Conservation (phyloP, 257 asterid genomes). For the Agastache rugosa region DNA sequence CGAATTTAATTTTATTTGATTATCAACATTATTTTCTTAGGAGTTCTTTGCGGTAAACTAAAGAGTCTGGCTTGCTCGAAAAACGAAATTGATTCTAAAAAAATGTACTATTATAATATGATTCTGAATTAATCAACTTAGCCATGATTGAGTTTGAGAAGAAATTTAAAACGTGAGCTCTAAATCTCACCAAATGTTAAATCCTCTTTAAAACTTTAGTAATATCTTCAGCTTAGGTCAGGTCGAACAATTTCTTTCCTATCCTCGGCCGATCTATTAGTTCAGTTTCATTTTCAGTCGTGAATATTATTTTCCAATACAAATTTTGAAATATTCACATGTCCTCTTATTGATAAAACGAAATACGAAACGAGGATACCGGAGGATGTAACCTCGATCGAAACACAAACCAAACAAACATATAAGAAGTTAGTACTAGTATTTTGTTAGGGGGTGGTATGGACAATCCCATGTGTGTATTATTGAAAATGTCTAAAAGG, state of each 20-base stretch:
- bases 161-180: too few species aligned
- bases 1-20: not conserved
- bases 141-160: too few species aligned
- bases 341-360: not conserved
- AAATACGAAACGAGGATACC: not conserved
- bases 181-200: too few species aligned
- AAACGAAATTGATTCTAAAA: too few species aligned
- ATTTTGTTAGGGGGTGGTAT: constrained; percentile 9
- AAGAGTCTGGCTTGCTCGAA: too few species aligned
- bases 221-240: too few species aligned
- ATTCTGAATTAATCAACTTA: too few species aligned
- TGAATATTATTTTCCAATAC: not conserved
- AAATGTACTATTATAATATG: too few species aligned
- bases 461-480: constrained; percentile 71
- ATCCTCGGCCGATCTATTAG: not conserved
- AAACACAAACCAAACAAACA: not conserved
- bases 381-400: not conserved
- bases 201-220: too few species aligned
- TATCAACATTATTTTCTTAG: not conserved
- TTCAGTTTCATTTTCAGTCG: not conserved
- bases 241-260: too few species aligned
- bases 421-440: not conserved
- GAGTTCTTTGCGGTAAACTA: too few species aligned
- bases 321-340: not conserved
- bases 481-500: constrained; percentile 49